These are phyloP conservation scores for Strigomonas culicis DNA, from an alignment of 208 protist genomes.

Conservation along the genomic window DNA sequence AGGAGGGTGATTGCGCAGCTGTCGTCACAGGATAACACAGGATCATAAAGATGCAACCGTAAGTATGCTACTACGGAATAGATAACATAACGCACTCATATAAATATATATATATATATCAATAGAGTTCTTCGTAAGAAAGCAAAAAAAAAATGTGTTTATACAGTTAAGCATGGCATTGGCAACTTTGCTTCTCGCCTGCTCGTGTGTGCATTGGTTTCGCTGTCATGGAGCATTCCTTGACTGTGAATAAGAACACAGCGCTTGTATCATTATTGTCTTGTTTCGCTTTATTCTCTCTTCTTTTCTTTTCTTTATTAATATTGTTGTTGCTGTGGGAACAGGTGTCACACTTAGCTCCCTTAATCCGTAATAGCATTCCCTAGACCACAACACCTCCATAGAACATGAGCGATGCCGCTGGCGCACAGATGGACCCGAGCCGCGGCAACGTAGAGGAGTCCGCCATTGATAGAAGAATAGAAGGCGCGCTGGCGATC, in stretches of 20 bases:
- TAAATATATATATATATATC: too few relatives aligned
- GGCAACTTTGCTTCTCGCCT: constrained; percentile 1
- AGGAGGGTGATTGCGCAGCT: too few relatives aligned
- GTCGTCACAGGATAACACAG: background rate
- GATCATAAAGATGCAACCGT: background rate
- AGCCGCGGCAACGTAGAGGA: background rate
- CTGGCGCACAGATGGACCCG: background rate
- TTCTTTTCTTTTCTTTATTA: constrained; percentile 2
- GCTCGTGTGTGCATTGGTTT: background rate
- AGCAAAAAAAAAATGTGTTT: too few relatives aligned
- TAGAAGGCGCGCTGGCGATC: background rate
- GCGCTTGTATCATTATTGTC: too few relatives aligned
- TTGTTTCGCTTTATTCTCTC: background rate
- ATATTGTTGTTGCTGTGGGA: background rate
- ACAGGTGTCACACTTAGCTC: background rate
- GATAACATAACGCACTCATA: too few relatives aligned
- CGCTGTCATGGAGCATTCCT: background rate
- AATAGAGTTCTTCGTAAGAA: too few relatives aligned
- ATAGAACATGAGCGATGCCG: background rate
- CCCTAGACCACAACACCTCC: background rate
- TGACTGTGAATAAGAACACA: background rate
- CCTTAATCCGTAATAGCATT: background rate
- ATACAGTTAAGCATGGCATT: too few relatives aligned
- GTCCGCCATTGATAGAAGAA: background rate
- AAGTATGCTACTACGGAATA: too few relatives aligned